A percentile compares a stretch with the other conserved stretches of the same genome.
Evolutionary conservation across 2,329 filamentous ascomycete species (phyloP).

Genomic region (Colletotrichum sp.): DNA sequence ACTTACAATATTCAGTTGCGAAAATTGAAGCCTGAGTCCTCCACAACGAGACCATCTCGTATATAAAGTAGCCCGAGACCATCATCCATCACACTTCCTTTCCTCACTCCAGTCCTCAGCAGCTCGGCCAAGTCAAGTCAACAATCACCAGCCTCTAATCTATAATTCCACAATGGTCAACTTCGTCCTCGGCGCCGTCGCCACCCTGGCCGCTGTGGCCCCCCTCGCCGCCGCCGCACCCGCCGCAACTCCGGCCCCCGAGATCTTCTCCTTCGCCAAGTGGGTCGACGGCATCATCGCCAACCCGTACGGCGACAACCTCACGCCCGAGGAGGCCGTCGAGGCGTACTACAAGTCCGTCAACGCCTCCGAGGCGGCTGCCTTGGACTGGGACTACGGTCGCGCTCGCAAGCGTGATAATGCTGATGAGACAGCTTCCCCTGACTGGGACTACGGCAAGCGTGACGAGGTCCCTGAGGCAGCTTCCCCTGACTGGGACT

Average conservation of each 20-base stretch:
- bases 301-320: constrained; percentile 6
- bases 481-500: not conserved
- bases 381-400: not conserved
- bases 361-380: not conserved
- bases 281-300: constrained; percentile 16
- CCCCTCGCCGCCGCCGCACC: not conserved
- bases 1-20: not conserved
- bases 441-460: not conserved
- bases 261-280: constrained; percentile 8
- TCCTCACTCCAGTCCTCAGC: not conserved
- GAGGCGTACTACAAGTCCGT: not conserved
- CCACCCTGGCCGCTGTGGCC: not conserved
- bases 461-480: rapidly evolving
- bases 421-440: not conserved
- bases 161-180: not conserved
- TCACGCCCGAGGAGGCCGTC: constrained; percentile 1
- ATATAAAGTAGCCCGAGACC: not conserved
- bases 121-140: not conserved
- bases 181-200: not conserved
- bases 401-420: not conserved
- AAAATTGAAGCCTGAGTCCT: not conserved
- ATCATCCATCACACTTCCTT: not conserved
- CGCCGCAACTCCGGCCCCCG: not conserved
- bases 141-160: not conserved
- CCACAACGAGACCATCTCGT: not conserved